phyloP scores from a whole-genome alignment of 148 eudicot genomes.

The Amaranthus hypochondriacus region DNA sequence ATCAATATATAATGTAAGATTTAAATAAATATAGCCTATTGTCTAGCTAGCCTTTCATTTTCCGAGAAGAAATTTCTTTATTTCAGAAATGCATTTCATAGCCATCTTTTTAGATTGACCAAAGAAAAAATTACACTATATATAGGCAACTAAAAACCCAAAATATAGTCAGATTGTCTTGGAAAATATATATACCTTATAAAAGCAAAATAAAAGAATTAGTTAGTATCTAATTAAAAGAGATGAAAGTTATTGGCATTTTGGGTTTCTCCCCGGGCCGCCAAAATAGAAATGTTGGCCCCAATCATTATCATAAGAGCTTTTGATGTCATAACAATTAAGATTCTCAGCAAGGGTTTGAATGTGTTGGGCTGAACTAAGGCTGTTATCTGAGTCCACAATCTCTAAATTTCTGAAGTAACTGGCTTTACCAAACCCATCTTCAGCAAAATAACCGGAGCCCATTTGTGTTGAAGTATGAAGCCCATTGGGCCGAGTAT shows the following conservation, averaged over 20 bases:
- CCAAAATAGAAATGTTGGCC: slow-evolving; percentile 92
- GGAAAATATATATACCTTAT: slow-evolving; percentile 17
- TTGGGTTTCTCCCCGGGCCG: slow-evolving; percentile 88
- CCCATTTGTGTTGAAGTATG: slow-evolving; percentile 97
- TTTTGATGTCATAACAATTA: slow-evolving; percentile 81
- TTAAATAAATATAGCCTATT: no score
- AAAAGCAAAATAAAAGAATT: slow-evolving; percentile 16
- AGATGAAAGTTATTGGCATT: slow-evolving; percentile 34
- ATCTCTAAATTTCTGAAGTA: slow-evolving; percentile 80
- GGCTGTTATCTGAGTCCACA: slow-evolving; percentile 85
- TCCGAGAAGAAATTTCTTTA: not conserved
- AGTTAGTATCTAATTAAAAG: not conserved
- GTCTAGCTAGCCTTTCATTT: no score
- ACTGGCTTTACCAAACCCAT: slow-evolving; percentile 79
- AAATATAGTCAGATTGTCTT: slow-evolving; percentile 3
- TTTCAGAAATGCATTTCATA: slow-evolving; percentile 23
- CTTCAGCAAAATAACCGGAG: slow-evolving; percentile 81
- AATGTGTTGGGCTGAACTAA: slow-evolving; percentile 57
- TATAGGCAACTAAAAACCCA: not conserved
- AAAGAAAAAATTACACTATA: not conserved
- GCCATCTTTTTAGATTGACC: slow-evolving; percentile 11
- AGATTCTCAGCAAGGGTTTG: slow-evolving; percentile 77
- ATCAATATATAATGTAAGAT: no score
- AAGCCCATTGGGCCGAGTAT: slow-evolving; percentile 52
- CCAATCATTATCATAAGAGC: slow-evolving; percentile 67